A percentile compares a stretch with the other conserved stretches of the same genome.
Evolutionary conservation across 2,329 filamentous ascomycete genomes (phyloP).

Genomic region (Venturia oleaginea): DNA sequence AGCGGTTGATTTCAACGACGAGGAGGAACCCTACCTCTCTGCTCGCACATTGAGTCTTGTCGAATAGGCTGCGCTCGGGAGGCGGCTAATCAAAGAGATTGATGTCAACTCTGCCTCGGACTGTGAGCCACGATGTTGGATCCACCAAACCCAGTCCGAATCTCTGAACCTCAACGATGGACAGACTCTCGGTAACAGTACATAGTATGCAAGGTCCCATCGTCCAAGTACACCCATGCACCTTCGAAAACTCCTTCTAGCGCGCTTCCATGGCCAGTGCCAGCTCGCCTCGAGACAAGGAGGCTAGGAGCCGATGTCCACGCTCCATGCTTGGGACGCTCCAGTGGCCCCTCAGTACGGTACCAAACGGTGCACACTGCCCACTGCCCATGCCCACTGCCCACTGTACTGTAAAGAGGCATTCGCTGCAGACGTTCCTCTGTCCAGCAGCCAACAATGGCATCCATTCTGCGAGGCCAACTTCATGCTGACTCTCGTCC

Average conservation of each 20-base stretch:
- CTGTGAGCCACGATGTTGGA: slow-evolving; percentile 1
- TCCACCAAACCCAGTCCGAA: neutral
- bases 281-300: neutral
- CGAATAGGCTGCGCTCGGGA: slow-evolving; percentile 1
- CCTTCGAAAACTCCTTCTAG: slow-evolving; percentile 6
- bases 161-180: neutral
- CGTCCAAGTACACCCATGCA: neutral
- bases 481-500: neutral
- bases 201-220: slow-evolving; percentile 1
- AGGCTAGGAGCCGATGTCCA: neutral
- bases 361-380: neutral
- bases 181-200: neutral
- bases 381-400: too few species aligned
- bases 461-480: neutral
- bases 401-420: too few species aligned
- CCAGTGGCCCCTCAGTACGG: neutral
- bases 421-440: neutral
- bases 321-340: neutral
- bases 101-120: neutral
- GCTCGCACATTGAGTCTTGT: neutral
- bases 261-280: neutral
- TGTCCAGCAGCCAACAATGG: neutral
- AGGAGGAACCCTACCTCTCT: neutral
- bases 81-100: slow-evolving; percentile 5
- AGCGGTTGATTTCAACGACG: neutral